Evolutionary conservation across 2,329 filamentous ascomycete genomes (phyloP).

Genomic region (Ophiosphaerella herpotricha): DNA sequence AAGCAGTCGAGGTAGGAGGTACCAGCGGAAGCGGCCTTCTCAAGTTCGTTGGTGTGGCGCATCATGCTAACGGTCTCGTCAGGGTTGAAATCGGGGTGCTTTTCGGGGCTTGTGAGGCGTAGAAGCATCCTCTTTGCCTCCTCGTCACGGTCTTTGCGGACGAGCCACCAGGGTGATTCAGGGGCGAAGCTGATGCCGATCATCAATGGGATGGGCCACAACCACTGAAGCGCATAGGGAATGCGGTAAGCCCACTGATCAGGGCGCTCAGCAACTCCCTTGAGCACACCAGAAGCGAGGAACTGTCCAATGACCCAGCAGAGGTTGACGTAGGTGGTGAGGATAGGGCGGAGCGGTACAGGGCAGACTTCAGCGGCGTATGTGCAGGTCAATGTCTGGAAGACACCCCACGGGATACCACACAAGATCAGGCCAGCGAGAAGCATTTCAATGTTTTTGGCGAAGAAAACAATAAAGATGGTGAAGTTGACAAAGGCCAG

Average conservation of each 20-base stretch:
- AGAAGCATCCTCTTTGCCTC: constrained; percentile 69
- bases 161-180: constrained; percentile 75
- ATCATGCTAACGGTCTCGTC: constrained; percentile 79
- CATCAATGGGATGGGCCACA: constrained; percentile 73
- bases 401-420: constrained; percentile 53
- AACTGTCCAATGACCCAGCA: constrained; percentile 77
- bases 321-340: constrained; percentile 72
- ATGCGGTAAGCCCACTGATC: constrained; percentile 73
- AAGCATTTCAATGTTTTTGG: constrained; percentile 58
- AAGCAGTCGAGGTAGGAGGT: constrained; percentile 83
- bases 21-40: constrained; percentile 69
- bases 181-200: constrained; percentile 70
- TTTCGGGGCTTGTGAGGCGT: constrained; percentile 62
- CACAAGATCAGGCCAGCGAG: constrained; percentile 62
- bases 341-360: constrained; percentile 64
- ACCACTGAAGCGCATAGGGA: constrained; percentile 72
- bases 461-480: constrained; percentile 46
- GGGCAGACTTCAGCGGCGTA: constrained; percentile 68
- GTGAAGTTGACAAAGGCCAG: constrained; percentile 34
- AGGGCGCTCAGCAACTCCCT: constrained; percentile 65
- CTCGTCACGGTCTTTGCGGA: constrained; percentile 66
- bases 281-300: constrained; percentile 72
- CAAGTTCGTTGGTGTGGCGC: constrained; percentile 82
- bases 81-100: constrained; percentile 48
- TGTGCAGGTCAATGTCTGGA: constrained; percentile 54